A percentile compares a stretch with the other conserved stretches of the same genome.
These are phyloP conservation scores for Cercis canadensis DNA, from an alignment of 306 rosid species.

Conservation along the genomic window DNA sequence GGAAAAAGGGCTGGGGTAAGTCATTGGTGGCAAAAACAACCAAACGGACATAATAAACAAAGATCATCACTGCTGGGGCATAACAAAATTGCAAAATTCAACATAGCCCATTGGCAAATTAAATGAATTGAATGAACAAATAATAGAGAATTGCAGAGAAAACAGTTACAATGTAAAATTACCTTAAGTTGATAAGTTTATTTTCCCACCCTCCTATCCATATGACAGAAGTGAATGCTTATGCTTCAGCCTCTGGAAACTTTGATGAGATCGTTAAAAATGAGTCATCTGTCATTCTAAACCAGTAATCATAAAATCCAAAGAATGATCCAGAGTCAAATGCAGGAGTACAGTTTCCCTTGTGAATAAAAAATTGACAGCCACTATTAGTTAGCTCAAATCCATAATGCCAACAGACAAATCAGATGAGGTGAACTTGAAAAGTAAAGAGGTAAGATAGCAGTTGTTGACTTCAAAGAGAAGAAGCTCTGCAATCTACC, in stretches of 20 bases:
- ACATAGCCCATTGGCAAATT: not conserved
- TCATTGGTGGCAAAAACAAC: not conserved
- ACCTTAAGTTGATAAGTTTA: too few species aligned
- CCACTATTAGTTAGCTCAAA: constrained; percentile 23
- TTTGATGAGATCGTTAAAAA: constrained; percentile 18
- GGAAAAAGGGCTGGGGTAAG: not conserved
- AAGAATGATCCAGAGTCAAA: not conserved
- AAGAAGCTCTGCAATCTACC: constrained; percentile 14
- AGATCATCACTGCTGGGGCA: not conserved
- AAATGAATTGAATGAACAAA: not conserved
- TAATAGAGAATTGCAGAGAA: not conserved
- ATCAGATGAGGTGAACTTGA: constrained; percentile 27
- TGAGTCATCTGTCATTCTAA: constrained; percentile 14
- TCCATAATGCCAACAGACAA: constrained; percentile 20
- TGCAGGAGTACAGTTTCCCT: too few species aligned
- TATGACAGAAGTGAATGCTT: not conserved
- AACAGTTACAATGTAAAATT: not conserved
- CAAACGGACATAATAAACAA: not conserved
- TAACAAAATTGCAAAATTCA: not conserved
- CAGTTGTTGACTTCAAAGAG: constrained; percentile 28
- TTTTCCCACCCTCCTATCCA: not conserved
- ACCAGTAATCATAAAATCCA: not conserved
- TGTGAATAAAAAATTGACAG: constrained; percentile 24
- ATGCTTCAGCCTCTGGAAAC: constrained; percentile 1
- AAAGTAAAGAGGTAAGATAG: constrained; percentile 2